phyloP scores from a whole-genome alignment of 2,329 filamentous ascomycete genomes.

The Aspergillus sp. region DNA sequence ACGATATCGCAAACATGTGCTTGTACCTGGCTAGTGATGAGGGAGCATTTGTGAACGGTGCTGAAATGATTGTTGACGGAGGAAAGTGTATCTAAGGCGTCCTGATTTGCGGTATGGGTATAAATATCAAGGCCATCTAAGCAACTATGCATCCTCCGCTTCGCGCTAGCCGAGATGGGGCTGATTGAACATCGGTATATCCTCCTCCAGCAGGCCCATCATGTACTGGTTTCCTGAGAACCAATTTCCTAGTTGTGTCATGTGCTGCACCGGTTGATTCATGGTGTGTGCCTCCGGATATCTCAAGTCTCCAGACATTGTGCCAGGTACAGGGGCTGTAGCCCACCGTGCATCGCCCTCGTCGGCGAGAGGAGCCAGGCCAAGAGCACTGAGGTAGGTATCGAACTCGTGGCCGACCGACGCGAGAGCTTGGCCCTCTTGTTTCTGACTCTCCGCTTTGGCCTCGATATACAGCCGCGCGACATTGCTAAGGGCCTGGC shows the following conservation, averaged over 20 bases:
- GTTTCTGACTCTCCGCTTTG: conserved; percentile 60
- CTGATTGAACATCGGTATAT: conserved; percentile 45
- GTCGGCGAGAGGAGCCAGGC: conserved; percentile 54
- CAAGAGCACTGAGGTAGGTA: conserved; percentile 66
- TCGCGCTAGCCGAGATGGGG: conserved; percentile 14
- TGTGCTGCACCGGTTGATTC: conserved; percentile 27
- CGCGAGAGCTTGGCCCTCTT: conserved; percentile 51
- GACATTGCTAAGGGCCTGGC: conserved; percentile 64
- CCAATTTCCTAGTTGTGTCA: conserved; percentile 62
- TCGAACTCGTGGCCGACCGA: conserved; percentile 66
- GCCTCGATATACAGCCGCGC: conserved; percentile 66
- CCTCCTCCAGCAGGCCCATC: conserved; percentile 68
- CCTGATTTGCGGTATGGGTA: not conserved
- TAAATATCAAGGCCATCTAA: not conserved
- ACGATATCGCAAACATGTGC: conserved; percentile 72
- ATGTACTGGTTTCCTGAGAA: conserved; percentile 69
- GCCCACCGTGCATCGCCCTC: conserved; percentile 18
- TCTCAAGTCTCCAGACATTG: conserved; percentile 16
- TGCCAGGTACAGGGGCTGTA: conserved; percentile 3
- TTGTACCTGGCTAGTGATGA: conserved; percentile 74
- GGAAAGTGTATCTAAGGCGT: conserved; percentile 47
- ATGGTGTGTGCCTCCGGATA: conserved; percentile 21
- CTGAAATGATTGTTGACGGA: conserved; percentile 70
- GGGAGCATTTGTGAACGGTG: conserved; percentile 71
- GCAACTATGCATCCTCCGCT: not conserved